Base-by-base conservation (phyloP, 192 early-diverging fungal species). In the Mortierella antarctica region DNA sequence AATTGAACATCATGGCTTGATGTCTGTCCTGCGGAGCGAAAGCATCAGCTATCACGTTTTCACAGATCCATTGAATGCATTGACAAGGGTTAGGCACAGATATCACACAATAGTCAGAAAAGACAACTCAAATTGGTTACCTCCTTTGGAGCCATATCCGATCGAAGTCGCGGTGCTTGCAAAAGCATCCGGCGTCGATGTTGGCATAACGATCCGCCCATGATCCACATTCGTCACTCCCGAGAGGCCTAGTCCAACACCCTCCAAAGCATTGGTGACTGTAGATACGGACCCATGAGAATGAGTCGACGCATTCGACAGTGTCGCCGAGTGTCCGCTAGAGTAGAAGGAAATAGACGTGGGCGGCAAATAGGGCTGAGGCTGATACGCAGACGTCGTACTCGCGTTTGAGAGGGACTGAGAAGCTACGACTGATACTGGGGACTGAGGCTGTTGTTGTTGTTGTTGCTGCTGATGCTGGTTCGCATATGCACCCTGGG, bases 211-310 rank as follows among this genome's bases (percentile, higher is more conserved):
- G 18, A 76, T 14, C 11, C 67, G 58, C 4, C 65, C 65, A 64
- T 69, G 74, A 46, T 65, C 55, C 21, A 54, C 23, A 39, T 15
- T 50, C 14, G 57, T 63, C 12, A 76, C 61, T 5, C 74, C 74
- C 2, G 66, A 62, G 15, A 76, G 66, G 7, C 74, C 74, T 4
- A 76, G 47, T 11, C 74, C 74, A 23, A 68, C 61, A 31, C 74
- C 74, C 20, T 76, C 74, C 74, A 76, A 69, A 2, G 61, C 54
- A 21, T 41, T 64, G 13, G 55, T 63, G 53, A 62, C 45, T 3
- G 59, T 51, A 0, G 74, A 57, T 21, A 46, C 17, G 18, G 66
- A 50, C 62, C 52, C 65, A 57, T 57, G 65, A 11, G 51, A 69
- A 8, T 31, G 31, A 31, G 31, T 31, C 31, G 74, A 68, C 6